Evolutionary conservation across 139 green algal species (phyloP), one percentile per base, ranked within the genome.

Genomic region (Pycnococcus provasolii): DNA sequence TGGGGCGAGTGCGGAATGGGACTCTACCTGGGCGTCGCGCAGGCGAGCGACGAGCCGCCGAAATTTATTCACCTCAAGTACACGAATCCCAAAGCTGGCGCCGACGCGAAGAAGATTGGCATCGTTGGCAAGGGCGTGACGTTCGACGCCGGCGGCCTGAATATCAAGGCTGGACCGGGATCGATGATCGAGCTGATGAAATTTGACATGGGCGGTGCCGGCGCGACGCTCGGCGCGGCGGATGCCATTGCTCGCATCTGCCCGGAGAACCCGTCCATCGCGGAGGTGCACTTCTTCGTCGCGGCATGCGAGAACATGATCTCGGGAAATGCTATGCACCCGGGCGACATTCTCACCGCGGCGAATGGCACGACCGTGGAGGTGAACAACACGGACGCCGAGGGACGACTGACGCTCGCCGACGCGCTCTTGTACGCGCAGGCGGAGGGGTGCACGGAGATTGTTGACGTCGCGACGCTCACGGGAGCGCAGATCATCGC

Each of bases 11-110:
- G 26, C 26, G 26, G 26, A 26, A 99, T 99, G 93, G 93, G 93
- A 5, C 77, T 72, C 45, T 99, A 86, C 80, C 85, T 99, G 62
- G 93, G 85, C 1, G 93, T 99, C n/a, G 77, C 92, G 0, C 86
- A 87, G 61, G 88, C 83, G 1, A 86, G 77, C 0, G 77, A 77
- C 0, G 75, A 89, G 67, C 89, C 89, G 0, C 87, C 87, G 39
- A 88, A 94, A 70, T 96, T 99, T 86, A 97, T 99, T 72, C 93
- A 99, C 78, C 80, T 99, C 5, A 94, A 79, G 2, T 98, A 98
- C 82, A 92, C 71, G 4, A 80, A 87, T 0, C 58, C 67, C 15
- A 79, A 73, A 65, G 70, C 76, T 8, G 70, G 48, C 2, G 50
- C 37, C 2, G 55, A 81, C 43, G 69, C 74, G 9, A 88, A 87